A percentile compares a stretch with the other conserved stretches of the same genome.
Conservation (phyloP, 2,329 filamentous ascomycete species). For the Polychaeton citri region DNA sequence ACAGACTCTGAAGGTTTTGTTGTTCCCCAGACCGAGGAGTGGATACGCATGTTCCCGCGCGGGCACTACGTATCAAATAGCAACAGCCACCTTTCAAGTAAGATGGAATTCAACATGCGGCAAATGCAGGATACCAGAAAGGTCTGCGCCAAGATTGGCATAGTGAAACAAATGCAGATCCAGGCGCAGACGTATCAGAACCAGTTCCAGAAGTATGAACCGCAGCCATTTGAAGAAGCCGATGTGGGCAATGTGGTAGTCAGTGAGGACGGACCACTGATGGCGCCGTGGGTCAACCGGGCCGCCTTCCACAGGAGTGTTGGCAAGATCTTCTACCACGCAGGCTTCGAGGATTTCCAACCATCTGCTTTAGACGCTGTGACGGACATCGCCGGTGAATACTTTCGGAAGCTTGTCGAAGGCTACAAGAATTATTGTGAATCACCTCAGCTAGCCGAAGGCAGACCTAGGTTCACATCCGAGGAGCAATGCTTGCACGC, state of each 20-base stretch:
- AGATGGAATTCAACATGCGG: conserved; percentile 78
- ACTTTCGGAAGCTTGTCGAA: conserved; percentile 69
- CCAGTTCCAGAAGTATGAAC: conserved; percentile 93
- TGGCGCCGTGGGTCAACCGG: conserved; percentile 70
- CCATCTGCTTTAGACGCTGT: conserved; percentile 83
- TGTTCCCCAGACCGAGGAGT: conserved; percentile 77
- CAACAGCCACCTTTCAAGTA: conserved; percentile 58
- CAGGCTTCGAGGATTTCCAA: conserved; percentile 93
- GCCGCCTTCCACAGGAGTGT: conserved; percentile 80
- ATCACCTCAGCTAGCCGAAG: conserved; percentile 47
- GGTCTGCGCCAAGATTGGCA: conserved; percentile 86
- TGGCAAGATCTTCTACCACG: conserved; percentile 88
- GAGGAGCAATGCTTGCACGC: conserved; percentile 84
- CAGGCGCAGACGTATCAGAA: conserved; percentile 94
- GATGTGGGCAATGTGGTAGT: conserved; percentile 85
- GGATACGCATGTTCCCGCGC: conserved; percentile 60
- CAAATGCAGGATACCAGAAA: conserved; percentile 97
- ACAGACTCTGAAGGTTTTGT: conserved; percentile 83
- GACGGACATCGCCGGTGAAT: conserved; percentile 79
- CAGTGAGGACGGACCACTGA: conserved; percentile 75
- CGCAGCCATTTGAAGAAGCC: conserved; percentile 72
- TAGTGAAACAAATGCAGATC: conserved; percentile 99
- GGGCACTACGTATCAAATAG: conserved; percentile 60
- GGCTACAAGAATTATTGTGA: conserved; percentile 76
- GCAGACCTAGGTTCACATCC: conserved; percentile 52